phyloP scores from a whole-genome alignment of 305 asterid genomes.

The Rubia tinctorum region DNA sequence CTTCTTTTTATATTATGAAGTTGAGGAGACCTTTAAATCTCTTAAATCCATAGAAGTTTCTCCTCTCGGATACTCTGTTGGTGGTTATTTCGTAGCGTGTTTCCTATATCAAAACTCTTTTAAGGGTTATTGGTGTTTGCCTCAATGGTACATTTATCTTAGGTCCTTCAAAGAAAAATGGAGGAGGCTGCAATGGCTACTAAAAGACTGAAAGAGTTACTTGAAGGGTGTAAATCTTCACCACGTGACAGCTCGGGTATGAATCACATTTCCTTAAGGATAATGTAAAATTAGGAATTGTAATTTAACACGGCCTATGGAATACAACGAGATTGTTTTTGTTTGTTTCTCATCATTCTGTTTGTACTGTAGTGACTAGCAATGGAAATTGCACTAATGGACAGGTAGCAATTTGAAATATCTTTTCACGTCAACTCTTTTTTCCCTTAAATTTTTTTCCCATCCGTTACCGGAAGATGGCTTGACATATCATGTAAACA shows the following conservation, averaged over 20 bases:
- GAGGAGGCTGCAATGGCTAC: slow-evolving; percentile 99
- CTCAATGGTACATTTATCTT: slow-evolving; percentile 20
- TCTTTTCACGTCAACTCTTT: slow-evolving; percentile 6
- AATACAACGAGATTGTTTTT: not conserved
- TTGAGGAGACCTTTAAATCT: not conserved
- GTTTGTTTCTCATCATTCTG: slow-evolving; percentile 15
- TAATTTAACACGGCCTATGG: not conserved
- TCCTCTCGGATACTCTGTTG: not conserved
- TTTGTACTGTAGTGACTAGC: slow-evolving; percentile 55
- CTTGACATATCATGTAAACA: slow-evolving; percentile 11
- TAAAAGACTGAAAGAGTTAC: slow-evolving; percentile 93
- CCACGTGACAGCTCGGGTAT: slow-evolving; percentile 86
- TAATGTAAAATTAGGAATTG: not conserved
- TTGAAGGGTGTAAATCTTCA: slow-evolving; percentile 94
- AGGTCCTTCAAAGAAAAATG: slow-evolving; percentile 99
- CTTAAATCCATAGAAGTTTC: not conserved
- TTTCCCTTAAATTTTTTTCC: not conserved
- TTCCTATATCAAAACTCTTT: not conserved
- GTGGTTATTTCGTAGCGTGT: not conserved
- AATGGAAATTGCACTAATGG: slow-evolving; percentile 75
- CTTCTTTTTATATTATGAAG: not conserved
- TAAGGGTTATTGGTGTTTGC: not conserved
- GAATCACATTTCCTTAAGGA: slow-evolving; percentile 17
- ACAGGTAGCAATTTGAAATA: slow-evolving; percentile 45
- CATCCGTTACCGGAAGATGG: not conserved